Percentiles rank a stretch among this genome's conserved stretches.
phyloP scores from a whole-genome alignment of 352 stramenopile species.

The Pilasporangium apinafurcum region DNA sequence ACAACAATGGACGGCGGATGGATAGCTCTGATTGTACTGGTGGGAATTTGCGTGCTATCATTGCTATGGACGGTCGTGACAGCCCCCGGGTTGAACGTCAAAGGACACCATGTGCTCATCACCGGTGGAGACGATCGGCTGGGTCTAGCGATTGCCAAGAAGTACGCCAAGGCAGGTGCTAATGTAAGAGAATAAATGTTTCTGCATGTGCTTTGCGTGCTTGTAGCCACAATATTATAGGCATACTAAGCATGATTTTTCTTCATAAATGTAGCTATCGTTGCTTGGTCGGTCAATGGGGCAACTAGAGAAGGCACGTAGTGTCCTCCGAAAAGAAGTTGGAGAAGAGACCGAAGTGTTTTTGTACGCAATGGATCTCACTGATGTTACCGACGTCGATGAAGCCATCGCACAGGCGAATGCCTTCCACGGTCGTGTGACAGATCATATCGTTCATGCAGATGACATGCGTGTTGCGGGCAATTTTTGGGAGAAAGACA shows the following conservation, averaged over 20 bases:
- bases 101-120: slow-evolving; percentile 45
- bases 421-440: slow-evolving; percentile 32
- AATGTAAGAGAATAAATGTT: slow-evolving; percentile 10
- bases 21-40: slow-evolving; percentile 30
- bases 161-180: slow-evolving; percentile 40
- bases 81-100: slow-evolving; percentile 38
- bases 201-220: no score
- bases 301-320: slow-evolving; percentile 22
- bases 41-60: slow-evolving; percentile 30
- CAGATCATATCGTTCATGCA: slow-evolving; percentile 50
- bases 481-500: slow-evolving; percentile 52
- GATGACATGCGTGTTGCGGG: slow-evolving; percentile 22
- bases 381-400: slow-evolving; percentile 16
- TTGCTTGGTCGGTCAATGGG: slow-evolving; percentile 36
- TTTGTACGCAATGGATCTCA: background rate
- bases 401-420: slow-evolving; percentile 38
- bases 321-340: slow-evolving; percentile 27
- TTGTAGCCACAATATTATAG: no score
- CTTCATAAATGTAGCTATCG: slow-evolving; percentile 11
- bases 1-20: no score
- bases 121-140: slow-evolving; percentile 22
- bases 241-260: no score
- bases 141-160: slow-evolving; percentile 54
- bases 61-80: slow-evolving; percentile 37
- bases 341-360: background rate